Percentiles rank a stretch among this genome's conserved stretches.
Conservation (phyloP, 768 basidiomycete species). For the Kwoniella europaea region DNA sequence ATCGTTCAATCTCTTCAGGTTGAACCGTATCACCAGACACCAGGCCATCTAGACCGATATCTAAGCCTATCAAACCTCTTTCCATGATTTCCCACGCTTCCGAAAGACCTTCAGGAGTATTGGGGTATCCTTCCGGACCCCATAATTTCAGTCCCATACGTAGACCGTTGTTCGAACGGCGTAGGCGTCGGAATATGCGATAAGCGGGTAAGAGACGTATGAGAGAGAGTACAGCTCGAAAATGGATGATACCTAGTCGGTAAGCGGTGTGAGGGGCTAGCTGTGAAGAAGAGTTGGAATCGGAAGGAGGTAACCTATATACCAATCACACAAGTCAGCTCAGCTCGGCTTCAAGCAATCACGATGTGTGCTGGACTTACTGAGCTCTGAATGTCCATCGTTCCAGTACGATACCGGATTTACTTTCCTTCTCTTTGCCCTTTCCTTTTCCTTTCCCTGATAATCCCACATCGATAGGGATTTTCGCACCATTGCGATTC, state of each 20-base stretch:
- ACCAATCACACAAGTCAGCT: neutral
- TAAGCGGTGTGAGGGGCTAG: constrained; percentile 48
- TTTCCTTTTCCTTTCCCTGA: constrained; percentile 24
- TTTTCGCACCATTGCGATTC: constrained; percentile 33
- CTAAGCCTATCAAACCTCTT: constrained; percentile 45
- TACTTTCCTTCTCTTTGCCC: constrained; percentile 41
- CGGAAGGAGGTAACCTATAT: constrained; percentile 11
- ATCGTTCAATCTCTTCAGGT: constrained; percentile 24
- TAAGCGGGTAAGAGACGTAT: constrained; percentile 52
- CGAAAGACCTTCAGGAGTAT: constrained; percentile 32
- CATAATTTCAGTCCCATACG: constrained; percentile 56
- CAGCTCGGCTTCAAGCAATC: neutral
- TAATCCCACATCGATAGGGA: constrained; percentile 32
- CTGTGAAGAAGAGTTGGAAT: constrained; percentile 32
- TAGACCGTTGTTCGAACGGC: constrained; percentile 48
- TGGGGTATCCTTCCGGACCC: constrained; percentile 48
- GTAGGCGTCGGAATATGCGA: constrained; percentile 42
- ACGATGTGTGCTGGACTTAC: constrained; percentile 26
- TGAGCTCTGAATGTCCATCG: constrained; percentile 51
- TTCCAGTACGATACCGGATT: constrained; percentile 52
- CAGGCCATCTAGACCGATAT: constrained; percentile 37
- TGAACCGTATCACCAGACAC: constrained; percentile 17
- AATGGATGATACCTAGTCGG: constrained; percentile 53
- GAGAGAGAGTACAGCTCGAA: constrained; percentile 48
- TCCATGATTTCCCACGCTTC: constrained; percentile 57